phyloP scores from a whole-genome alignment of 352 stramenopile species.

The Phytophthora idaei region DNA sequence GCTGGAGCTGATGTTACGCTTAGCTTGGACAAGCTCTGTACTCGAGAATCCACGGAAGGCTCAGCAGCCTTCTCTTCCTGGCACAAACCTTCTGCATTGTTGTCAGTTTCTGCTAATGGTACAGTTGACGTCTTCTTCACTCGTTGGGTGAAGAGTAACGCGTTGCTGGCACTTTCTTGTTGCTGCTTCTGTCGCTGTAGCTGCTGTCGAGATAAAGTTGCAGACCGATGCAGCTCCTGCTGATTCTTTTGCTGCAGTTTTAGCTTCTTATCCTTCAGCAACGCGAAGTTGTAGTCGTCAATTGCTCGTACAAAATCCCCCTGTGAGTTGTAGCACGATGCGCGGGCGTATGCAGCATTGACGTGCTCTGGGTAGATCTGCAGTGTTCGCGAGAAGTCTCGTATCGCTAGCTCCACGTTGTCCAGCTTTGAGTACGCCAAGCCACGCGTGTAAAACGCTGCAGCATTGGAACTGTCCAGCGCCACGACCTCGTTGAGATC shows the following conservation, averaged over 20 bases:
- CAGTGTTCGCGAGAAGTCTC: constrained; percentile 76
- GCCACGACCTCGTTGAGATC: constrained; percentile 58
- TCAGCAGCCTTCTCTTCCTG: constrained; percentile 14
- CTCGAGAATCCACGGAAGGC: constrained; percentile 1
- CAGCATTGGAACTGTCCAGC: constrained; percentile 50
- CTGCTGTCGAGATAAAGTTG: constrained; percentile 27
- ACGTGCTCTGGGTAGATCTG: constrained; percentile 87
- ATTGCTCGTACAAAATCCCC: constrained; percentile 87
- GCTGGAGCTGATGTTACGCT: constrained; percentile 5
- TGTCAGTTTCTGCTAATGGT: constrained; percentile 15
- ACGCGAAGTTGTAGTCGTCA: constrained; percentile 90
- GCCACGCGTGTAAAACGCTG: constrained; percentile 77
- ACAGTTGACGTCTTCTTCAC: constrained; percentile 3
- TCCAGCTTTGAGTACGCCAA: constrained; percentile 73
- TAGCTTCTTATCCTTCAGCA: constrained; percentile 81
- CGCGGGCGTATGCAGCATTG: constrained; percentile 86
- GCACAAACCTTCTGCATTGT: constrained; percentile 18
- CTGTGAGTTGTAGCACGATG: constrained; percentile 87
- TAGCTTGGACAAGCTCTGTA: constrained; percentile 7
- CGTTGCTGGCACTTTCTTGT: constrained; percentile 23
- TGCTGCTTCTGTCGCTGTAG: constrained; percentile 35
- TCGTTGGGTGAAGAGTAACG: constrained; percentile 22
- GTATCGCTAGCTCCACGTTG: constrained; percentile 75
- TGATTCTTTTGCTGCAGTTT: constrained; percentile 48
- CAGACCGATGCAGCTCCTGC: constrained; percentile 33